These are phyloP conservation scores for Solanum gracilifrons DNA, from an alignment of 257 asterid genomes.

Conservation along the genomic window DNA sequence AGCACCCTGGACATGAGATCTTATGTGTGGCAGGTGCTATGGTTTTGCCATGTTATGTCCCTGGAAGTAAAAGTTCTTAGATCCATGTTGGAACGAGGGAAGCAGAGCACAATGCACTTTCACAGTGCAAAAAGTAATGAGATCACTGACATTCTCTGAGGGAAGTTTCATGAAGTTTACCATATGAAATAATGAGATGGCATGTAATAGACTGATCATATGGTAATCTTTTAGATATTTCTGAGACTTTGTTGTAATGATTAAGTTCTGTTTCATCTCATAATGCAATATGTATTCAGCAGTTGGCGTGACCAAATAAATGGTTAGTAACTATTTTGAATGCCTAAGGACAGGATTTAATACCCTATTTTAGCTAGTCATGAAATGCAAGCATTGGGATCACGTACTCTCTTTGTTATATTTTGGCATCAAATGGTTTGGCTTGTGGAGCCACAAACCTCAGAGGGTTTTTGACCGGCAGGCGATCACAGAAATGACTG, in stretches of 20 bases:
- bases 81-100: background rate
- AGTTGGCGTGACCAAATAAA: background rate
- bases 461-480: too few relatives aligned
- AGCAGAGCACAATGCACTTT: slow-evolving; percentile 6
- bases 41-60: background rate
- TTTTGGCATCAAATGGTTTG: background rate
- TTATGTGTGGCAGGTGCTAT: background rate
- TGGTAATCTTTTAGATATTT: background rate
- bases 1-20: background rate
- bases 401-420: background rate
- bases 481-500: too few relatives aligned
- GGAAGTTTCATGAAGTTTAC: background rate
- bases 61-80: background rate
- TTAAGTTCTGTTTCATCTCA: background rate
- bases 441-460: too few relatives aligned
- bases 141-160: background rate
- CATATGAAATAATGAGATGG: background rate
- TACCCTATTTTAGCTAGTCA: background rate
- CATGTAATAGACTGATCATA: background rate
- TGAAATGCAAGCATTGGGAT: background rate
- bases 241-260: background rate
- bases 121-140: slow-evolving; percentile 4
- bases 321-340: background rate
- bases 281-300: background rate
- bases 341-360: background rate